Base-by-base conservation (phyloP, 139 green algal species). In the Chara braunii region DNA sequence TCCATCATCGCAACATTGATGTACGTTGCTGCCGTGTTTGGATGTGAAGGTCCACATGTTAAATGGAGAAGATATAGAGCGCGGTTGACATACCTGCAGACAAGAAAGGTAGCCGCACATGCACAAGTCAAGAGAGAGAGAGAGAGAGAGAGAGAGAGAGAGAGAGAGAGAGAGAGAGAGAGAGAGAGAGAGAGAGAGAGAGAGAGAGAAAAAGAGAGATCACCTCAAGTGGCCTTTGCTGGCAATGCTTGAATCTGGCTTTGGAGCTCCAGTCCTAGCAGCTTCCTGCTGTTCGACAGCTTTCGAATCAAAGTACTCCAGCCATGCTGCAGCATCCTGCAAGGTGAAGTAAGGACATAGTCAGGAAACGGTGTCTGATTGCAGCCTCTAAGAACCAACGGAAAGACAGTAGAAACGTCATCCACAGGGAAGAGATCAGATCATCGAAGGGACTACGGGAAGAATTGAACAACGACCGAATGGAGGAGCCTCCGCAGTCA, bases 1-100 rank as follows among this genome's bases (percentile, higher is more conserved):
- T 80, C 60, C 74, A 81, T 81, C 74, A 81, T 81, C 28, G 74
- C 74, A 3, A 81, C 28, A 56, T 81, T 81, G 69, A 81, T 81
- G 61, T 72, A 81, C 7, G 70, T 81, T 2, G 74, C 74, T 1
- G 74, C 74, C 8, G 60, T 80, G 70, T 81, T 81, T 42, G 74
- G 74, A 56, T 81, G 74, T 29, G 35, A 34, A 1, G 71, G 28
- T 37, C 74, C 74, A 40, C 70, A 79, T n/a, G 60, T 65, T 22
- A 79, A 11, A 31, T 70, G 36, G 35, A 79, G 74, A 23, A 81
- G 61, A 62, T 76, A 76, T 43, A 79, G 37, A 22, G 70, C 60
- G 7, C 74, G 43, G 7, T 71, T 43, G 37, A 80, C 74, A 57
- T 81, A 81, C 14, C 43, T 78, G 65, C 9, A 28, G 14, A n/a